These are phyloP conservation scores for Bidens hawaiensis DNA, from an alignment of 140 eudicot species.

Conservation along the genomic window DNA sequence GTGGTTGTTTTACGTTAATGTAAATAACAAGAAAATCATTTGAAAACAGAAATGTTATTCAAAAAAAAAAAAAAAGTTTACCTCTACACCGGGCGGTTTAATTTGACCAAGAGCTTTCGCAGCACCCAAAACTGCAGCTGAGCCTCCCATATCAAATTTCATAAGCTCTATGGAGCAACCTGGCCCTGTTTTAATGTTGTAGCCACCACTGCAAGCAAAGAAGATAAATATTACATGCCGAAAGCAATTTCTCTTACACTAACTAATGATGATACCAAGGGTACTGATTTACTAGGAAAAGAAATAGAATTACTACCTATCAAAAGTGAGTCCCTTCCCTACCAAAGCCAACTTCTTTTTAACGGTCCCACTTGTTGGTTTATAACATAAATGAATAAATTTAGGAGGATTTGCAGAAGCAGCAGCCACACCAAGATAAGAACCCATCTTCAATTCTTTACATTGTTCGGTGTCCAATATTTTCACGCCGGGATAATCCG, in stretches of 20 bases:
- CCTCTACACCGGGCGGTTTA: conserved; percentile 91
- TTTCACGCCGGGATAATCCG: no score
- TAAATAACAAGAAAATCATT: conserved; percentile 1
- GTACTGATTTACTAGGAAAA: background rate
- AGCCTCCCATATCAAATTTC: conserved; percentile 96
- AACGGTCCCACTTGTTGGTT: conserved; percentile 59
- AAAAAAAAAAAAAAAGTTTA: background rate
- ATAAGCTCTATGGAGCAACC: conserved; percentile 64
- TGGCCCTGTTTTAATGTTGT: conserved; percentile 89
- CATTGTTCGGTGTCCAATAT: no score
- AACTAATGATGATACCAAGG: no score
- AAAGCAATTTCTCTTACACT: background rate
- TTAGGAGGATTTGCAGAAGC: conserved; percentile 91
- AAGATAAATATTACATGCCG: conserved; percentile 1
- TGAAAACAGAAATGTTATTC: background rate
- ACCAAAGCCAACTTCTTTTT: conserved; percentile 82
- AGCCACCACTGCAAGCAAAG: conserved; percentile 70
- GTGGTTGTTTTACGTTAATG: no score
- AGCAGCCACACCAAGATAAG: conserved; percentile 88
- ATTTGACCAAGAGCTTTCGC: conserved; percentile 95
- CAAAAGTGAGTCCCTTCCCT: conserved; percentile 92
- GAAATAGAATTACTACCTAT: conserved; percentile 46
- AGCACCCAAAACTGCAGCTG: conserved; percentile 90
- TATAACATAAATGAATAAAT: conserved; percentile 83
- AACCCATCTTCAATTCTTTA: no score